Conservation (phyloP, 257 asterid species). For the Penstemon eatonii region DNA sequence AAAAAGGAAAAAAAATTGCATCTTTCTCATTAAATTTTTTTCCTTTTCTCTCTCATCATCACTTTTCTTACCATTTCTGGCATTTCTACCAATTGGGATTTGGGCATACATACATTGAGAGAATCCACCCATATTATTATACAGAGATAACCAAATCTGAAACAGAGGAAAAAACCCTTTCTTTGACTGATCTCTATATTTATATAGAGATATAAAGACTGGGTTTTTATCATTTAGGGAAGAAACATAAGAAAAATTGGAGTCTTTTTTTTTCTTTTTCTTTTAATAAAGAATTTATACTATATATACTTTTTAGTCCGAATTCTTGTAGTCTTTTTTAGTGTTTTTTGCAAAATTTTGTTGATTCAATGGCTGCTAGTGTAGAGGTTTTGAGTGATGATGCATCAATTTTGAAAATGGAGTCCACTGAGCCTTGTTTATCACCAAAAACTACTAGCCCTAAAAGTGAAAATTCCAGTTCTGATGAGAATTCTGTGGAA, state of each 20-base stretch:
- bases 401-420: slow-evolving; percentile 32
- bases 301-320: slow-evolving; percentile 1
- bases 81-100: slow-evolving; percentile 48
- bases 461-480: slow-evolving; percentile 37
- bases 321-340: slow-evolving; percentile 28
- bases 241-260: slow-evolving; percentile 19
- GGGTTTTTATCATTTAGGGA: slow-evolving; percentile 34
- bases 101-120: slow-evolving; percentile 33
- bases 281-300: too few species aligned
- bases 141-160: slow-evolving; percentile 50
- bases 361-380: slow-evolving; percentile 80
- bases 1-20: slow-evolving; percentile 15
- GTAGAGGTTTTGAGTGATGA: slow-evolving; percentile 44
- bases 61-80: slow-evolving; percentile 43
- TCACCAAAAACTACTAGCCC: slow-evolving; percentile 43
- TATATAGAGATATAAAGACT: slow-evolving; percentile 36
- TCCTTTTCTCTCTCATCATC: slow-evolving; percentile 25
- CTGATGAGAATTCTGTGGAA: slow-evolving; percentile 37
- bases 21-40: slow-evolving; percentile 26
- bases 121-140: slow-evolving; percentile 38
- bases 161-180: slow-evolving; percentile 29
- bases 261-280: not conserved
- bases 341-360: not conserved
- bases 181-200: slow-evolving; percentile 43
- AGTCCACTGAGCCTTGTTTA: slow-evolving; percentile 39